Evolutionary conservation across 176 grass and related monocot species (phyloP), one percentile per base, ranked within the genome.

Genomic region (Poa pratensis): DNA sequence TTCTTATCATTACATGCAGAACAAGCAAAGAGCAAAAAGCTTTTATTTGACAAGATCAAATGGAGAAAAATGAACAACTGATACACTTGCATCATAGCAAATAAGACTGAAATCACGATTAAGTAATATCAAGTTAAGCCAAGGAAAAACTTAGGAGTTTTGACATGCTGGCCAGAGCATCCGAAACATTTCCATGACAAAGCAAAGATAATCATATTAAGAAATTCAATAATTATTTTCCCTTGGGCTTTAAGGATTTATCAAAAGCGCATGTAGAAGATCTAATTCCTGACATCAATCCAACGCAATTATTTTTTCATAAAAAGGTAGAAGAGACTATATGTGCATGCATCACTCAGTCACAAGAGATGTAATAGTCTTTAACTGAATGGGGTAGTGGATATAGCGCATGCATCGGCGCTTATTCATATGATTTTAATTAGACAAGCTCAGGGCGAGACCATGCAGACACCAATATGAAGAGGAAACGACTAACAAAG

Each of bases 211-310:
- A 61, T 93, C 91, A 93, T 86, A 80, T 90, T 39, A 85, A 88
- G 85, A 90, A 90, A 93, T 86, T 93, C 91, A 90, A 93, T 82
- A 85, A 88, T 86, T 70, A 20, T 88, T 82, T 69, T 35, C 81
- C 82, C 57, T 72, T 70, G 68, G 83, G 61, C 83, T 93, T 93
- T 88, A 88, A 39, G 75, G 54, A 30, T 63, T 57, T 48, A 86
- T 88, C 91, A 90, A 79, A 93, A 93, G 86, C 86, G 69, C 79
- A 43, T 85, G 51, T 90, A 90, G 34, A 35, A 69, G 50, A 40
- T 85, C 51, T 65, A 88, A 86, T n/a, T n/a, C 83, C 83, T 24
- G 85, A 79, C 88, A 85, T 5, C 65, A 18, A 74, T n/a, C 52
- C 32, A 19, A 43, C 1, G 13, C 4, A 50, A 55, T 59, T 27